These are phyloP conservation scores for Ogataea hybrid DNA, from an alignment of 1,139 yeast species.

Conservation along the genomic window DNA sequence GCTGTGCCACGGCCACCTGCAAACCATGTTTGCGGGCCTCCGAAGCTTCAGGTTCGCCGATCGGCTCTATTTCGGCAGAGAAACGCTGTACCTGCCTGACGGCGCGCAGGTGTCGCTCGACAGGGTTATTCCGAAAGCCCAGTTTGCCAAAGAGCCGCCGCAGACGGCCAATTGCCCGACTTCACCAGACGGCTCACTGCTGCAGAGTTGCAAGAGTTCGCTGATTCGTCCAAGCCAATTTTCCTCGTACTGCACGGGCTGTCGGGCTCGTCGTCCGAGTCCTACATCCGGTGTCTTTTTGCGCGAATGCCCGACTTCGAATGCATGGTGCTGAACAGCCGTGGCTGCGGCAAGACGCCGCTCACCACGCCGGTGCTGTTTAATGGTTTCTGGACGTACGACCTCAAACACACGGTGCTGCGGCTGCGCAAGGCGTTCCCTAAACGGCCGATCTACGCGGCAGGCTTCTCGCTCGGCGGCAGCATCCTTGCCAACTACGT, in stretches of 20 bases:
- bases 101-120: slow-evolving; percentile 77
- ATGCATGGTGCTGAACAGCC: slow-evolving; percentile 69
- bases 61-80: slow-evolving; percentile 72
- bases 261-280: slow-evolving; percentile 91
- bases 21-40: slow-evolving; percentile 68
- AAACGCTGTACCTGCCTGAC: slow-evolving; percentile 59
- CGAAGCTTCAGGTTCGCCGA: slow-evolving; percentile 55
- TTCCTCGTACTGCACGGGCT: slow-evolving; percentile 78
- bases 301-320: slow-evolving; percentile 45
- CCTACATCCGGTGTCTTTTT: slow-evolving; percentile 70
- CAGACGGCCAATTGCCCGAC: slow-evolving; percentile 37
- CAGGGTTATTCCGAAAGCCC: slow-evolving; percentile 64
- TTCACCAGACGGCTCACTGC: slow-evolving; percentile 67
- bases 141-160: slow-evolving; percentile 44
- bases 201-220: slow-evolving; percentile 38
- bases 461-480: slow-evolving; percentile 90
- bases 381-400: slow-evolving; percentile 73
- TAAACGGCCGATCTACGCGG: slow-evolving; percentile 66
- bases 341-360: slow-evolving; percentile 87
- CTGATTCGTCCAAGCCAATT: slow-evolving; percentile 49
- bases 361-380: slow-evolving; percentile 74
- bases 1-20: slow-evolving; percentile 72
- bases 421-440: slow-evolving; percentile 59
- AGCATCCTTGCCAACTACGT: slow-evolving; percentile 74
- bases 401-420: slow-evolving; percentile 57